phyloP scores from a whole-genome alignment of 2,329 filamentous ascomycete genomes.

The Xylariaceae sp. region DNA sequence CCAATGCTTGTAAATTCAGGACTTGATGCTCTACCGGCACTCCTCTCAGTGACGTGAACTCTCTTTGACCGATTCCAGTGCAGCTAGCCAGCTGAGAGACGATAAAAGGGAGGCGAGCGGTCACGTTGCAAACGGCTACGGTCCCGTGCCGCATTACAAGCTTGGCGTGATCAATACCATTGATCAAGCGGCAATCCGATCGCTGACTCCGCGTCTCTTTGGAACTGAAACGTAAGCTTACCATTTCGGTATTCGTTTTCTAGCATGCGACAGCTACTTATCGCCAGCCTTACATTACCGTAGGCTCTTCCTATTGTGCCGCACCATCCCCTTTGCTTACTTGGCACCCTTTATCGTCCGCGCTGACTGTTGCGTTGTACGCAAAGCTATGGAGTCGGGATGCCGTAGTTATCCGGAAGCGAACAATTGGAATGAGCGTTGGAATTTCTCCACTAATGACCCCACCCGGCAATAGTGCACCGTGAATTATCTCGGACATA shows the following conservation, averaged over 20 bases:
- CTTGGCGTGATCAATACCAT: constrained; percentile 14
- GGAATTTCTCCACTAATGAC: too few species aligned
- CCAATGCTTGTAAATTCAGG: constrained; percentile 3
- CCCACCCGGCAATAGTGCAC: too few species aligned
- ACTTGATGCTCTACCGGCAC: not conserved
- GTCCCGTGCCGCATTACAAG: constrained; percentile 10
- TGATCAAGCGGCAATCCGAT: constrained; percentile 10
- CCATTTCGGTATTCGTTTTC: not conserved
- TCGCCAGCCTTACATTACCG: not conserved
- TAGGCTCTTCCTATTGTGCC: not conserved
- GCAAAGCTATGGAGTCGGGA: too few species aligned
- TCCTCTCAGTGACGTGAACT: not conserved
- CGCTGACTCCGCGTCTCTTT: constrained; percentile 10
- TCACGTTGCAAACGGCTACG: not conserved
- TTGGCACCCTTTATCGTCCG: not conserved
- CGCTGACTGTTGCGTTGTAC: not conserved
- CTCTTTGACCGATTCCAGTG: not conserved
- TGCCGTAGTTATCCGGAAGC: too few species aligned
- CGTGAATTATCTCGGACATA: too few species aligned
- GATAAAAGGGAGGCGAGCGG: not conserved
- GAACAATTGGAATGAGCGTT: too few species aligned
- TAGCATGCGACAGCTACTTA: not conserved
- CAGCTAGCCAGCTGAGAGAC: not conserved
- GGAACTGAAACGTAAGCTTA: constrained; percentile 10
- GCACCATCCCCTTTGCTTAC: not conserved